Conservation (phyloP, 140 eudicot genomes). For the Flaveria floridana region DNA sequence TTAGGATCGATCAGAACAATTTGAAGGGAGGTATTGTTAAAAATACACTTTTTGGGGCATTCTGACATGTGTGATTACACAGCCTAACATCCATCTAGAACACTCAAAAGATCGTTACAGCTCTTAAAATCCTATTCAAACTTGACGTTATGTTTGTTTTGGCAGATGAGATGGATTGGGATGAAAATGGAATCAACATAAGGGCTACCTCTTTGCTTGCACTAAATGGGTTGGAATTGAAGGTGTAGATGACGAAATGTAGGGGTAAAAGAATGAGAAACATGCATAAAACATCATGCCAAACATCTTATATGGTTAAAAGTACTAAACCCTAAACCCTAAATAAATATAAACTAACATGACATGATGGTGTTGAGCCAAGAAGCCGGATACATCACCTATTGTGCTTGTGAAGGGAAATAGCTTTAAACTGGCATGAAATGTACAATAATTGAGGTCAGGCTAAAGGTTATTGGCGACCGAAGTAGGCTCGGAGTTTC, state of each 20-base stretch:
- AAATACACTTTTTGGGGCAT: no score
- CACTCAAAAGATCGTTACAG: no score
- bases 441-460: not conserved
- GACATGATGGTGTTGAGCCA: not conserved
- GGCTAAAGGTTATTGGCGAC: not conserved
- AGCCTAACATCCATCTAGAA: not conserved
- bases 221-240: not conserved
- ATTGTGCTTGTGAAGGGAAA: not conserved
- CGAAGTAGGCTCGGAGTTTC: no score
- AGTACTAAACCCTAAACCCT: not conserved
- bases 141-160: no score
- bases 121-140: no score
- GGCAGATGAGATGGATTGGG: not conserved
- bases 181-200: no score
- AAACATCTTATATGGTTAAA: no score
- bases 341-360: not conserved
- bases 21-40: no score
- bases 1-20: no score
- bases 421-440: not conserved
- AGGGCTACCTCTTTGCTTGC: not conserved
- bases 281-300: not conserved
- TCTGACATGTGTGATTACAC: no score
- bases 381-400: not conserved
- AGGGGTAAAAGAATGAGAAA: not conserved
- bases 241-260: not conserved